Conservation (phyloP, 805 yeast genomes). For the Scheffersomyces lignosus region DNA sequence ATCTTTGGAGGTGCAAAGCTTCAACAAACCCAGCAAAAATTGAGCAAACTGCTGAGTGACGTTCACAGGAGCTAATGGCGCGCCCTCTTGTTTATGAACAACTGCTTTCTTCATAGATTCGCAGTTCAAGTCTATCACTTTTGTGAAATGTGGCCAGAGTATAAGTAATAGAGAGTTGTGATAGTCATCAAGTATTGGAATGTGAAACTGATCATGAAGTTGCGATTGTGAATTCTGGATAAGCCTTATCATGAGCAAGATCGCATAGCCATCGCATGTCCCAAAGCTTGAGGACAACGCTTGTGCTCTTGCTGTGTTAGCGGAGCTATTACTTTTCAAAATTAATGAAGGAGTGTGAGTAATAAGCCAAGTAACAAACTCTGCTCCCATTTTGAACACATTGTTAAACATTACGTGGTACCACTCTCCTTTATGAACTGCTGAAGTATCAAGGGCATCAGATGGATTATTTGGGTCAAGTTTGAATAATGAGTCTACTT, state of each 20-base stretch:
- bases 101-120: slow-evolving; percentile 60
- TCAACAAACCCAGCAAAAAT: slow-evolving; percentile 67
- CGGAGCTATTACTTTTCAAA: slow-evolving; percentile 7
- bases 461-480: slow-evolving; percentile 6
- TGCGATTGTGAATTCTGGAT: slow-evolving; percentile 64
- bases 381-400: slow-evolving; percentile 44
- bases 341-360: slow-evolving; percentile 35
- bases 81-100: slow-evolving; percentile 26
- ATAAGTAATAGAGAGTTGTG: slow-evolving; percentile 62
- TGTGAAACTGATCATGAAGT: slow-evolving; percentile 61
- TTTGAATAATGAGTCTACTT: slow-evolving; percentile 10
- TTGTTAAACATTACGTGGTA: slow-evolving; percentile 35
- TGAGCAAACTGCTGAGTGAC: slow-evolving; percentile 81
- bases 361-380: slow-evolving; percentile 46
- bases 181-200: slow-evolving; percentile 72
- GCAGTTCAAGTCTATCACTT: slow-evolving; percentile 74
- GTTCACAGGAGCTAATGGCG: slow-evolving; percentile 45
- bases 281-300: slow-evolving; percentile 15
- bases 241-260: slow-evolving; percentile 71
- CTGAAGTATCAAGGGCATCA: slow-evolving; percentile 6
- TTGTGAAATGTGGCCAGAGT: slow-evolving; percentile 87
- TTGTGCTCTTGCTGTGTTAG: slow-evolving; percentile 13
- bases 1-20: slow-evolving; percentile 25
- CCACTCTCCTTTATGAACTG: slow-evolving; percentile 27
- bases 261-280: slow-evolving; percentile 74